phyloP scores from a whole-genome alignment of 306 rosid species.

The Carpinus viminea region DNA sequence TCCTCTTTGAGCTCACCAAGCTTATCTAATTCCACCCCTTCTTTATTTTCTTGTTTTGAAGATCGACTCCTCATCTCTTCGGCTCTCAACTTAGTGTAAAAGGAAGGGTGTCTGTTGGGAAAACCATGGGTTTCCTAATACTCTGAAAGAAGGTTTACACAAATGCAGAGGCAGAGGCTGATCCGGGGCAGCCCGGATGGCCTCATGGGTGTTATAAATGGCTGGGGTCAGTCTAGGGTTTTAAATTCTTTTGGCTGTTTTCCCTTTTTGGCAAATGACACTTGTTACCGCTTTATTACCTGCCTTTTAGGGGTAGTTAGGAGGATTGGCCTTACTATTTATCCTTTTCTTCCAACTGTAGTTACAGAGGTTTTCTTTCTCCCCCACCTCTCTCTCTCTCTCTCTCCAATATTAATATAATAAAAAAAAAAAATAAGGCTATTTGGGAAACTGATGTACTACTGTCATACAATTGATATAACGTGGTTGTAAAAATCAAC shows the following conservation, averaged over 20 bases:
- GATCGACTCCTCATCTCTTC: constrained; percentile 41
- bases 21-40: constrained; percentile 49
- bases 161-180: constrained; percentile 57
- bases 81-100: constrained; percentile 31
- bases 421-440: too few species aligned
- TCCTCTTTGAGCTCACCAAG: constrained; percentile 41
- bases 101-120: constrained; percentile 42
- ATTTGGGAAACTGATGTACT: too few species aligned
- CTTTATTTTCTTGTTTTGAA: constrained; percentile 28
- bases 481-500: too few species aligned
- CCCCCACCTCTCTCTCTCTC: neutral
- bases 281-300: constrained; percentile 49
- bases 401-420: neutral
- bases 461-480: too few species aligned
- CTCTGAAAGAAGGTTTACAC: constrained; percentile 50
- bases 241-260: constrained; percentile 55
- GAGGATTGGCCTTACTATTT: constrained; percentile 30
- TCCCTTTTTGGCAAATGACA: constrained; percentile 52
- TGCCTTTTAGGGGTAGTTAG: constrained; percentile 44
- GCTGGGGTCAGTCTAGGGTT: constrained; percentile 73
- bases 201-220: constrained; percentile 64
- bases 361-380: too few species aligned
- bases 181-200: constrained; percentile 43
- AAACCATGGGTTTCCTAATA: constrained; percentile 53
- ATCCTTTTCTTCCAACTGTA: neutral